Percentiles rank a stretch among this genome's conserved stretches.
Evolutionary conservation across 139 green algal genomes (phyloP).

Genomic region (Chlorella sorokiniana): DNA sequence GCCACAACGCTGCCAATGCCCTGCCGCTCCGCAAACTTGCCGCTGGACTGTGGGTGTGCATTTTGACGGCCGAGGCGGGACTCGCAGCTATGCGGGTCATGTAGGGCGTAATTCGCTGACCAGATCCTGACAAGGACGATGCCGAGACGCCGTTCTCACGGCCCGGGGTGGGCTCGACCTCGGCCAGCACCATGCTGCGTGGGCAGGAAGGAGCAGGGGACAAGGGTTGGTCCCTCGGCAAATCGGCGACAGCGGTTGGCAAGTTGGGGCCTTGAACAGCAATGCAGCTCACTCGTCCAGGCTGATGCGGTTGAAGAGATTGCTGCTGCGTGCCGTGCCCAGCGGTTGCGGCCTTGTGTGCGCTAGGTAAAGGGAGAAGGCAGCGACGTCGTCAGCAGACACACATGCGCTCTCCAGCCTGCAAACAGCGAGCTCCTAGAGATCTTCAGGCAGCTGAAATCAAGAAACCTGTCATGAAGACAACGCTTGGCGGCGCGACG

Average conservation of each 20-base stretch:
- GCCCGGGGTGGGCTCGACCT: background rate
- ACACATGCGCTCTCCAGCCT: background rate
- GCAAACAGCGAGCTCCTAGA: background rate
- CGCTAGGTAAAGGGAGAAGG: background rate
- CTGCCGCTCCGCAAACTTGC: conserved; percentile 42
- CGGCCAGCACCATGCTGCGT: conserved; percentile 27
- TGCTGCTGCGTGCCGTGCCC: background rate
- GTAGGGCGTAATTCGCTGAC: conserved; percentile 43
- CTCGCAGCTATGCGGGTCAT: conserved; percentile 6
- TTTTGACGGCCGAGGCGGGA: background rate
- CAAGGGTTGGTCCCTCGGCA: too few species aligned
- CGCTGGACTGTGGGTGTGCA: background rate
- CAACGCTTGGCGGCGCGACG: too few species aligned
- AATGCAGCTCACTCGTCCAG: conserved; percentile 19
- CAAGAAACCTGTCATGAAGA: background rate
- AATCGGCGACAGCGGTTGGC: background rate
- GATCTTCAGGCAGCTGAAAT: background rate
- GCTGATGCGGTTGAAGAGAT: conserved; percentile 9
- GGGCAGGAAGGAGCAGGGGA: background rate
- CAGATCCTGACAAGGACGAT: background rate
- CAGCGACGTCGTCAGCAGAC: conserved; percentile 25
- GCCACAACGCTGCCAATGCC: conserved; percentile 9
- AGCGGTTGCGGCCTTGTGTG: conserved; percentile 2
- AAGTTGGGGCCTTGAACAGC: background rate
- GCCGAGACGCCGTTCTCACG: background rate